phyloP scores from a whole-genome alignment of 495 filamentous ascomycete species.

The Sordaria brevicollis region DNA sequence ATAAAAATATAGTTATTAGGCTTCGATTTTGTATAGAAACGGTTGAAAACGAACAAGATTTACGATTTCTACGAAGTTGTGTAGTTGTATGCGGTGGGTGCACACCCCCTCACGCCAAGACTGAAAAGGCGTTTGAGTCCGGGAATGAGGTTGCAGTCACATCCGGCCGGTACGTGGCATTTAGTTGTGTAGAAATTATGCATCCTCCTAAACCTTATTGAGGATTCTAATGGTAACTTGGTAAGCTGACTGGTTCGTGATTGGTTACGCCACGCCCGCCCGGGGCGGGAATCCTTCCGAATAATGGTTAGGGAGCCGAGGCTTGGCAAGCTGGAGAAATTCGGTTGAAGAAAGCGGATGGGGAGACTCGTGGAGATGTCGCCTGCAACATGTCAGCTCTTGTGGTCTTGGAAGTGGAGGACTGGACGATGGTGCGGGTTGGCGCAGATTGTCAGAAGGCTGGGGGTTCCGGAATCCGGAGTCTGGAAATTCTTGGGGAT shows the following conservation, averaged over 20 bases:
- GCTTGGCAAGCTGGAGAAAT: background rate
- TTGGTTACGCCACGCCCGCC: background rate
- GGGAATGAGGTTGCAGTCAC: background rate
- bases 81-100: too few relatives aligned
- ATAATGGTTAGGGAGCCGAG: background rate
- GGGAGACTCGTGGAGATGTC: too few relatives aligned
- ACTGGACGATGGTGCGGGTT: background rate
- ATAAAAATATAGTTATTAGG: too few relatives aligned
- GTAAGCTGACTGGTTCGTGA: background rate
- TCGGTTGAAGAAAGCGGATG: background rate
- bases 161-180: background rate
- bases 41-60: too few relatives aligned
- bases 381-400: background rate
- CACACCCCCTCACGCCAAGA: too few relatives aligned
- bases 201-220: background rate
- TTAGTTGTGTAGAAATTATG: too few relatives aligned
- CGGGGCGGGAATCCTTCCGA: background rate
- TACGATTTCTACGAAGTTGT: too few relatives aligned
- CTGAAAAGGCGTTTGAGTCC: too few relatives aligned
- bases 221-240: background rate
- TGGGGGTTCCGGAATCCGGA: background rate
- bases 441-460: background rate
- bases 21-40: too few relatives aligned
- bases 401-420: background rate
- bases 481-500: background rate